Base-by-base conservation (phyloP, 192 early-diverging fungal species). In the Mortierella claussenii region DNA sequence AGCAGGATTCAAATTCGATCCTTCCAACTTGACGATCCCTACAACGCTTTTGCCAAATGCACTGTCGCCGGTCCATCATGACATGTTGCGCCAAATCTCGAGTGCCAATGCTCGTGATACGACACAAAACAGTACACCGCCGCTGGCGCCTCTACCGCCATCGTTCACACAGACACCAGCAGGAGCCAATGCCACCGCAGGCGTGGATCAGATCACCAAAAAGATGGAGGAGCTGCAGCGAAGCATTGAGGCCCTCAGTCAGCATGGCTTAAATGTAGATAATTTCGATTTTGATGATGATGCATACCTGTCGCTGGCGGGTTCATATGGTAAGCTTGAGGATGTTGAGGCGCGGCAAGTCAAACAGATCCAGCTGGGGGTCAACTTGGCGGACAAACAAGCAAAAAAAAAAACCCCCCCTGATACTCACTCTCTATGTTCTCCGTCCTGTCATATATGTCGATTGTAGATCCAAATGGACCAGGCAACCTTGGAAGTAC, bases 221-320 rank as follows among this genome's bases (percentile, higher is more conserved):
- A 55, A 74, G 11, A 58, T 65, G 49, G 69, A 74, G 18, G 55
- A 64, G 11, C 18, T 74, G 6, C 55, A 74, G 12, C 44, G 61
- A 43, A 74, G 55, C 24, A 58, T 74, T 44, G 59, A 74, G n/a
- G 69, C 61, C 4, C 49, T 74, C 1, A 44, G 60, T 34, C 60
- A 73, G 26, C 61, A 74, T 46, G 61, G 61, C 6, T 23, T 74
- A 0, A 58, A 53, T 58, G 61, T 56, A 5, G 60, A 71, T 17
- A 55, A 57, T 33, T 61, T 64, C 20, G 59, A 62, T 48, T 51
- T 71, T 53, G 61, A 74, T 32, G 59, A 62, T 8, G 69, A 73
- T 54, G 17, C 55, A 9, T 74, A 59, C 26, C 27, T 74, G 28
- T 10, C 61, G 2, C 28, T 64, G 21, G 44, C 15, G 1, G 55